Conservation (phyloP, 495 filamentous ascomycete species). For the Daldinia caldariorum region DNA sequence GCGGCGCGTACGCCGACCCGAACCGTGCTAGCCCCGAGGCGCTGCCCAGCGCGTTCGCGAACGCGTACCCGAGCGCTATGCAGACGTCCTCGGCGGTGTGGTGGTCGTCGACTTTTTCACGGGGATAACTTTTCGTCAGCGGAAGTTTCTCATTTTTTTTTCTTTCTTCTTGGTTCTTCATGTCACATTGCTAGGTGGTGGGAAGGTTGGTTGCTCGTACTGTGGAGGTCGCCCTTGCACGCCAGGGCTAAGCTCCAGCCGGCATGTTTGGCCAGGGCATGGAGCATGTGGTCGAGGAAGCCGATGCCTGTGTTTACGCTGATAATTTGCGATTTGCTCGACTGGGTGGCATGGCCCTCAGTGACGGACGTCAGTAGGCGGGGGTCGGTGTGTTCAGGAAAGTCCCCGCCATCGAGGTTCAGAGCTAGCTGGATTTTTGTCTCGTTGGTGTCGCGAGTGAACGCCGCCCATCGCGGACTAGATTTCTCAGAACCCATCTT, state of each 20-base stretch:
- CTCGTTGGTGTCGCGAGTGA: constrained; percentile 92
- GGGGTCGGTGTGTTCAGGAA: constrained; percentile 67
- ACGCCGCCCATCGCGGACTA: constrained; percentile 70
- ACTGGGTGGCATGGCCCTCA: constrained; percentile 79
- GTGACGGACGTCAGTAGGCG: constrained; percentile 52
- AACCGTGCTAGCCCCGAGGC: constrained; percentile 87
- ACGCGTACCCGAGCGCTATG: constrained; percentile 87
- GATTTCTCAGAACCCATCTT: constrained; percentile 51
- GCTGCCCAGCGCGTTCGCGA: constrained; percentile 77
- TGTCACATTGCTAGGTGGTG: background rate
- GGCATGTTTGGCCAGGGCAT: constrained; percentile 93
- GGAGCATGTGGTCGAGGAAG: constrained; percentile 99
- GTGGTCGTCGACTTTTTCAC: constrained; percentile 91
- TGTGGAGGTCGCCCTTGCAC: constrained; percentile 89
- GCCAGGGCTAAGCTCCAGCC: constrained; percentile 87
- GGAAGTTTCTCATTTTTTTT: constrained; percentile 8
- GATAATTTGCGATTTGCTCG: constrained; percentile 82
- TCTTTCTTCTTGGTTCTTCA: constrained; percentile 4
- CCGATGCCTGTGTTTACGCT: constrained; percentile 92
- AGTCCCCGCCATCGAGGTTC: constrained; percentile 87
- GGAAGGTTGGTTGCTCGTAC: constrained; percentile 62
- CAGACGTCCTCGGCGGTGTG: constrained; percentile 97
- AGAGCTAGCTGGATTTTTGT: constrained; percentile 94
- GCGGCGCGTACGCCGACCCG: constrained; percentile 87
- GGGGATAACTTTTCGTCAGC: constrained; percentile 18